Evolutionary conservation across 2,329 filamentous ascomycete genomes (phyloP), one percentile per base, ranked within the genome.

Genomic region (Paramyrothecium roridum): DNA sequence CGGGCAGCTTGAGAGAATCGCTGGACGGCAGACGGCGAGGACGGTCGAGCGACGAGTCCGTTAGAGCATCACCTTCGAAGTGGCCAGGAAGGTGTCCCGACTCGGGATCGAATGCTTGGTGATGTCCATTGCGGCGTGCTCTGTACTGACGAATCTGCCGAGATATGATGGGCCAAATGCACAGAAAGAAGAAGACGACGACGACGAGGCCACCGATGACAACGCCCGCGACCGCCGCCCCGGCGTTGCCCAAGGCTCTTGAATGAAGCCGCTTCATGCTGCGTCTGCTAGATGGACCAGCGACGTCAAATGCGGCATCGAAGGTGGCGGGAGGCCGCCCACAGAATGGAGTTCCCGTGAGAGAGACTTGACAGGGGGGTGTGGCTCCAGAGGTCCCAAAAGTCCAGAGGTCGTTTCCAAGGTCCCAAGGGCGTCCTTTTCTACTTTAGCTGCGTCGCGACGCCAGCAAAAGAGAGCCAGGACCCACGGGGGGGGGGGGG

Each of bases 1-100:
- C 65, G 40, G 61, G 60, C 4, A 65, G 66, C 54, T 71, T 69
- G 53, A 70, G 64, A 1, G 72, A 74, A 45, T 74, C 71, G 52
- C 67, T 69, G 3, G 73, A 75, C 4, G 72, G 74, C 43, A 69
- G 56, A 21, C 71, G 71, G 37, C 65, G 56, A 10, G 56, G 55
- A 40, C 46, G 56, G 49, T 54, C 54, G 7, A 57, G 52, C 16
- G 56, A 52, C n/a, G 61, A 58, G 43, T 58, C 60, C 46, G 63
- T 57, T 51, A 64, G 67, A 22, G 61, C 63, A 61, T 75, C 73
- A 26, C 61, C 57, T 54, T 73, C 70, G 50, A 61, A 56, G 13
- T 57, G 53, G 37, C 16, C n/a, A 17, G 37, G 37, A 17, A n/a
- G n/a, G n/a, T 13, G 13, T 13, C 37, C 37, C n/a, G 37, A 43